Percentiles rank a stretch among this genome's conserved stretches.
Conservation (phyloP, 1,284 basidiomycete species). For the Irpex lacteus region DNA sequence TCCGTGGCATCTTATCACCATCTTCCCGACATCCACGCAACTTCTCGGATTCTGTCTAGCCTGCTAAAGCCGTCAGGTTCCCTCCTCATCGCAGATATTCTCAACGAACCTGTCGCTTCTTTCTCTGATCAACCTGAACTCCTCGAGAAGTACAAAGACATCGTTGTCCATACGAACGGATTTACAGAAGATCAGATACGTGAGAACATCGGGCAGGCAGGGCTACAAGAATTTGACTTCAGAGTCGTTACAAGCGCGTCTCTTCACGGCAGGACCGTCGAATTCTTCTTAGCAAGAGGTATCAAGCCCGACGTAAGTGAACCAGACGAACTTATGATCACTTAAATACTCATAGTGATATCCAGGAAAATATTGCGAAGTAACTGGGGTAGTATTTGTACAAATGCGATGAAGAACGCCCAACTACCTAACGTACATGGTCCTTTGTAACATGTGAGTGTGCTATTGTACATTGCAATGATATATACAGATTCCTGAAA, state of each 20-base stretch:
- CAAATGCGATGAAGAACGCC: too few species aligned
- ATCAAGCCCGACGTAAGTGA: not conserved
- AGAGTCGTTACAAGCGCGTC: slow-evolving; percentile 21
- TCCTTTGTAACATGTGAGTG: not conserved
- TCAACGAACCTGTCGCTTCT: not conserved
- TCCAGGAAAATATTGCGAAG: too few species aligned
- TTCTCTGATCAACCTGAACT: slow-evolving; percentile 11
- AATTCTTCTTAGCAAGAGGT: not conserved
- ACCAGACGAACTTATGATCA: too few species aligned
- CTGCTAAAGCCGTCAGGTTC: slow-evolving; percentile 56
- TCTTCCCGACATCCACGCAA: slow-evolving; percentile 42
- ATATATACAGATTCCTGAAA: not conserved
- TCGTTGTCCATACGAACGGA: slow-evolving; percentile 48
- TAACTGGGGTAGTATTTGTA: too few species aligned
- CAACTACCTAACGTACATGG: not conserved
- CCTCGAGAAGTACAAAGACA: slow-evolving; percentile 25
- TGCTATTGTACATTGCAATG: not conserved
- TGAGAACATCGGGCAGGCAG: slow-evolving; percentile 41
- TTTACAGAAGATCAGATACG: slow-evolving; percentile 43
- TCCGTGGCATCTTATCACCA: slow-evolving; percentile 67
- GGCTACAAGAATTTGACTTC: slow-evolving; percentile 39
- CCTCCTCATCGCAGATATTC: slow-evolving; percentile 51
- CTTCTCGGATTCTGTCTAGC: slow-evolving; percentile 45
- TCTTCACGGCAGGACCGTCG: not conserved
- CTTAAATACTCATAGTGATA: not conserved